Percentiles rank a stretch among this genome's conserved stretches.
phyloP scores from a whole-genome alignment of 179 eudicot species.

The Heliamphora ciliata region DNA sequence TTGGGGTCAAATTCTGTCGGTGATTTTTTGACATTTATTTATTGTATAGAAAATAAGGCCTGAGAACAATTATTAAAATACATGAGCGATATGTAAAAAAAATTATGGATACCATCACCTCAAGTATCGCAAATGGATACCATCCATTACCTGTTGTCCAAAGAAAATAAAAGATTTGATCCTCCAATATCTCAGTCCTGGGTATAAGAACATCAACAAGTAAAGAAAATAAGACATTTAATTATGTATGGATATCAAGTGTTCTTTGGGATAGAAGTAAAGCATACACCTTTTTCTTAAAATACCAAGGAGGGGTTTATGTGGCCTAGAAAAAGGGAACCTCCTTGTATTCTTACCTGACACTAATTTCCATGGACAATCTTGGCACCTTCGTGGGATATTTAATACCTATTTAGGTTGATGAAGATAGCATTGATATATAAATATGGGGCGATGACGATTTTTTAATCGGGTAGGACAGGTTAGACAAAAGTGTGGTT shows the following conservation, averaged over 20 bases:
- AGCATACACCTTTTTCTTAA: background rate
- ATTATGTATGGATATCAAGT: background rate
- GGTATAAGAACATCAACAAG: no score
- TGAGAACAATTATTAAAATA: no score
- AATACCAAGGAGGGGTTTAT: background rate
- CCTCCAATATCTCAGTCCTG: background rate
- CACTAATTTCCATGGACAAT: background rate
- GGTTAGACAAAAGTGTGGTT: background rate
- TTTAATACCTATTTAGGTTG: background rate
- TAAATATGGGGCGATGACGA: background rate
- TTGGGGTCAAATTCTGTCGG: no score
- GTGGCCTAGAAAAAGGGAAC: background rate
- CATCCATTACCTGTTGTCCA: background rate
- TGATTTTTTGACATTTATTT: no score
- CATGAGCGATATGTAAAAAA: no score
- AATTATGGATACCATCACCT: background rate
- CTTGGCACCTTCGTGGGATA: background rate
- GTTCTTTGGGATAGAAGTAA: background rate
- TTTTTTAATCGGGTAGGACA: background rate
- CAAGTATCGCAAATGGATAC: background rate
- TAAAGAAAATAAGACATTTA: background rate
- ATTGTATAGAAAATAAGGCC: no score
- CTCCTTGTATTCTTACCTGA: background rate
- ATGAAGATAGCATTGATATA: background rate
- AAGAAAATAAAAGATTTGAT: background rate